A percentile compares a stretch with the other conserved stretches of the same genome.
phyloP scores from a whole-genome alignment of 2,329 filamentous ascomycete species.

The Ceratocystis harringtonii region DNA sequence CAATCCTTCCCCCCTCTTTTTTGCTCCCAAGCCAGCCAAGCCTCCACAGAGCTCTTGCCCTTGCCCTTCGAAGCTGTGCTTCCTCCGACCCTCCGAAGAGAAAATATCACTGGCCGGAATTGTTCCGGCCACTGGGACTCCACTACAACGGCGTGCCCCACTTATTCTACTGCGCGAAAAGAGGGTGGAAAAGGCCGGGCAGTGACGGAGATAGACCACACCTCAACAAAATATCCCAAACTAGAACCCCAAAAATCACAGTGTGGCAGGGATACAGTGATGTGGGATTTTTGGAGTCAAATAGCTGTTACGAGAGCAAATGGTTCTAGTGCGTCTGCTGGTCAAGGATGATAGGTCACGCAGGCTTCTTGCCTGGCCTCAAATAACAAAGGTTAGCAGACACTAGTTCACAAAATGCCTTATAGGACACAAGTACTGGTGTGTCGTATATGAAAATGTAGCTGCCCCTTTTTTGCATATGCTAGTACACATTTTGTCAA shows the following conservation, averaged over 20 bases:
- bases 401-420: background rate
- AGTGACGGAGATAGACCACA: slow-evolving; percentile 1
- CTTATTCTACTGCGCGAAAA: background rate
- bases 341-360: background rate
- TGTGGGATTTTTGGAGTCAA: background rate
- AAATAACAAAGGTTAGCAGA: background rate
- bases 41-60: background rate
- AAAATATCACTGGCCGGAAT: slow-evolving; percentile 10
- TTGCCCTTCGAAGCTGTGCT: background rate
- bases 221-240: background rate
- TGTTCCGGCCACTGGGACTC: slow-evolving; percentile 12
- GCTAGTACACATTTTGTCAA: background rate
- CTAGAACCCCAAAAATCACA: background rate
- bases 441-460: background rate
- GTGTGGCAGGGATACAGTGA: background rate
- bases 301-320: background rate
- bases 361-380: background rate
- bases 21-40: background rate
- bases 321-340: background rate
- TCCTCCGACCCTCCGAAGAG: slow-evolving; percentile 2
- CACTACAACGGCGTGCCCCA: slow-evolving; percentile 1
- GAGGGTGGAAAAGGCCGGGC: background rate
- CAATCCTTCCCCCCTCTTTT: background rate
- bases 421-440: too few species aligned
- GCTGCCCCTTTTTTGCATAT: background rate